Conservation (phyloP, 345 rosid species). For the Cardamine occulta region DNA sequence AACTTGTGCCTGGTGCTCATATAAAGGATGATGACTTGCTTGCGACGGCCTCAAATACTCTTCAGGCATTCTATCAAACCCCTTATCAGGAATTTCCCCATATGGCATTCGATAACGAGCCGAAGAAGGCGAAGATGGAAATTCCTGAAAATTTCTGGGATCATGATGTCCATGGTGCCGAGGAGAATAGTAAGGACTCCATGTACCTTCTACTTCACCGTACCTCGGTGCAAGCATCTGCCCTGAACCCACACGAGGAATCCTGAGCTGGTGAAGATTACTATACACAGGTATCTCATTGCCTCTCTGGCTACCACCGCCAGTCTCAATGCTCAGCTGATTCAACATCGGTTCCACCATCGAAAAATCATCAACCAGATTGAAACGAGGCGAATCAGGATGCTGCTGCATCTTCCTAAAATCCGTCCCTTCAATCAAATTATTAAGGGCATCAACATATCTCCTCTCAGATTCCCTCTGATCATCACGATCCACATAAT, state of each 20-base stretch:
- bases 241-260: constrained; percentile 48
- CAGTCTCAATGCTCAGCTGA: constrained; percentile 61
- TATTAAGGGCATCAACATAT: constrained; percentile 95
- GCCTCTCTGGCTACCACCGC: constrained; percentile 58
- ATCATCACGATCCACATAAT: constrained; percentile 80
- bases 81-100: constrained; percentile 66
- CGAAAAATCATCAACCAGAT: constrained; percentile 49
- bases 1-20: constrained; percentile 63
- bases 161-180: constrained; percentile 82
- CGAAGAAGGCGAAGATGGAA: constrained; percentile 83
- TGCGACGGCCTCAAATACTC: constrained; percentile 65
- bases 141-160: constrained; percentile 62
- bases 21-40: constrained; percentile 54
- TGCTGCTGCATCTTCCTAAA: constrained; percentile 62
- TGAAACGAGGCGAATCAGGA: constrained; percentile 56
- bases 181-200: constrained; percentile 76
- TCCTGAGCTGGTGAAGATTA: constrained; percentile 55
- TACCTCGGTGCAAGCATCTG: constrained; percentile 65
- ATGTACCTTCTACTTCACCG: constrained; percentile 71
- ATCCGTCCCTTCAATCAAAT: constrained; percentile 71
- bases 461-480: constrained; percentile 87
- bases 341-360: constrained; percentile 50
- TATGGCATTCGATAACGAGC: constrained; percentile 65
- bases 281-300: constrained; percentile 54
- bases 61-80: constrained; percentile 70